Percentiles rank a stretch among this genome's conserved stretches.
Evolutionary conservation across 805 yeast genomes (phyloP).

Genomic region (Candida quercuum): DNA sequence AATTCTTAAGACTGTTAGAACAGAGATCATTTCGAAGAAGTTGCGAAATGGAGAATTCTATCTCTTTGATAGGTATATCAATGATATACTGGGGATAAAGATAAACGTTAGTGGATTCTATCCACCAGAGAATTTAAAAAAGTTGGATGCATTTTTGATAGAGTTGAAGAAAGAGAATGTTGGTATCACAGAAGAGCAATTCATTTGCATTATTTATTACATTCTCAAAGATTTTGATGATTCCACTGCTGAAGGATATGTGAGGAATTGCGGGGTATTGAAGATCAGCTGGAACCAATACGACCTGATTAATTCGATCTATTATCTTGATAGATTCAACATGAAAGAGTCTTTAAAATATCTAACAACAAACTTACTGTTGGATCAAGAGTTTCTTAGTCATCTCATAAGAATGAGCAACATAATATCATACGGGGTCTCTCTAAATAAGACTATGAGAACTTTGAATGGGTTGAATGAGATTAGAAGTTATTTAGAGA

Average conservation of each 20-base stretch:
- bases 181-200: conserved; percentile 8
- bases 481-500: conserved; percentile 7
- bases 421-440: conserved; percentile 20
- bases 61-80: conserved; percentile 17
- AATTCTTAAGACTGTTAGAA: conserved; percentile 17
- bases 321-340: conserved; percentile 22
- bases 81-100: conserved; percentile 10
- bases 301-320: conserved; percentile 19
- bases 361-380: conserved; percentile 11
- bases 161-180: conserved; percentile 6
- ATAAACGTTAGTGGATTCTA: conserved; percentile 12
- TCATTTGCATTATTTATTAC: conserved; percentile 17
- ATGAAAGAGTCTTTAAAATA: conserved; percentile 10
- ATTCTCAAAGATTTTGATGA: conserved; percentile 20
- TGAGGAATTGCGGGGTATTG: no score
- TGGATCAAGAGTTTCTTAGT: conserved; percentile 14
- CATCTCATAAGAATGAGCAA: conserved; percentile 19
- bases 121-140: conserved; percentile 20
- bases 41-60: conserved; percentile 10
- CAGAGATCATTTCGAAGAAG: conserved; percentile 14
- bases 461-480: conserved; percentile 5
- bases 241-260: conserved; percentile 15
- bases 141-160: conserved; percentile 11
- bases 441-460: conserved; percentile 6
- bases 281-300: conserved; percentile 4